Evolutionary conservation across 371 early-diverging fungal species (phyloP).

Genomic region (Mortierella sp.): DNA sequence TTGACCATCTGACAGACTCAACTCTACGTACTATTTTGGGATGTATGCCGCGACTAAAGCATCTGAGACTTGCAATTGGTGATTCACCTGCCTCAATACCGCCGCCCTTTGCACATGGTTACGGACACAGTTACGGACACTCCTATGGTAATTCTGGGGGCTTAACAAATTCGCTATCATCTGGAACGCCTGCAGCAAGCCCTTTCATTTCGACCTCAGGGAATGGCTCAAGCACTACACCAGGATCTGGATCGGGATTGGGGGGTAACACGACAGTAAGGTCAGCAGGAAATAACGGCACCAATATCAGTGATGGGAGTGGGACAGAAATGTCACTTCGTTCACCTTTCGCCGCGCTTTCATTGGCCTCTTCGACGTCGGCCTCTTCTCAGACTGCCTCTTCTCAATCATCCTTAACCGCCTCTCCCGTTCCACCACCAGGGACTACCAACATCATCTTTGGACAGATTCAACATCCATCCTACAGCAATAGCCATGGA

Average conservation of each 20-base stretch:
- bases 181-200: no score
- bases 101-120: no score
- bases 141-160: no score
- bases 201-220: no score
- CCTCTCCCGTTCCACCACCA: slow-evolving; percentile 10
- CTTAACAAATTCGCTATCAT: no score
- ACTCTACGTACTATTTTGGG: slow-evolving; percentile 44
- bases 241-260: neutral
- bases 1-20: slow-evolving; percentile 49
- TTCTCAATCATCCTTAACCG: neutral
- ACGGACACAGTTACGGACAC: no score
- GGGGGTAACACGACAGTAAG: neutral
- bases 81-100: slow-evolving; percentile 19
- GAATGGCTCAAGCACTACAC: no score
- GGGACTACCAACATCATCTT: slow-evolving; percentile 9
- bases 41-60: slow-evolving; percentile 42
- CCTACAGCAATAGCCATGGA: slow-evolving; percentile 5
- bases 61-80: slow-evolving; percentile 40
- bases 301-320: neutral
- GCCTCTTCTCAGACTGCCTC: slow-evolving; percentile 6
- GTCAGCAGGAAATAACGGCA: neutral
- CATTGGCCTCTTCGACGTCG: slow-evolving; percentile 9
- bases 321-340: slow-evolving; percentile 9
- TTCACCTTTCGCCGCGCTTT: slow-evolving; percentile 23
- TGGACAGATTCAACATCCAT: slow-evolving; percentile 17